Evolutionary conservation across 495 filamentous ascomycete species (phyloP), one percentile per base, ranked within the genome.

Genomic region (Haplographium delicatum): DNA sequence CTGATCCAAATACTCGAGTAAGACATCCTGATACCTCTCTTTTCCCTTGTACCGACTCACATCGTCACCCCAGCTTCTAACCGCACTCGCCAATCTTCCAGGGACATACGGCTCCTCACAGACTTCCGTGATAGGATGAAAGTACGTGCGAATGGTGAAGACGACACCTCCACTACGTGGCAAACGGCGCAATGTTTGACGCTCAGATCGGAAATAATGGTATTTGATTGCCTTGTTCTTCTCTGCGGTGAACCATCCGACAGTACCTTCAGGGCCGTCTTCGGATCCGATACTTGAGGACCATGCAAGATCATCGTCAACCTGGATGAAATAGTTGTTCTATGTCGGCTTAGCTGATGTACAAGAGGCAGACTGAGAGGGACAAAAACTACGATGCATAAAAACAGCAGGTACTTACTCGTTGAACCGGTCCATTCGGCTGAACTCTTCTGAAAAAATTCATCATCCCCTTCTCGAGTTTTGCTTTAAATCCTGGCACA

Each of bases 31-130:
- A 68, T 88, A 95, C 62, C 72, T 80, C 60, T 89, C 87, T 70
- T 76, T 83, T 16, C 90, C 89, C 71, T 94, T 94, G 65, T 96
- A 95, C 66, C 69, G 70, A 26, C 78, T 76, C 8, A 95, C 89
- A 74, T 93, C 86, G 42, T 88, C 83, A 1, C 85, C 86, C 90
- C 89, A 95, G 68, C 87, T 94, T 50, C 90, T 67, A 10, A 91
- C 65, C 20, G 83, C 86, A 51, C 78, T 82, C 25, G 85, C 85
- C 62, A 91, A 61, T 38, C 86, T 58, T 0, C 85, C 85, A 0
- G 86, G 84, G 6, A 89, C 83, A 60, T 80, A 84, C 15, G 75
- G 74, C 69, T 89, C 84, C 67, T 82, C 69, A 0, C 65, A 77
- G 53, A 89, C 73, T 42, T 78, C 80, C 13, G 68, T 80, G 45